Evolutionary conservation across 352 stramenopile species (phyloP).

Genomic region (Thalassiosira delicatula): DNA sequence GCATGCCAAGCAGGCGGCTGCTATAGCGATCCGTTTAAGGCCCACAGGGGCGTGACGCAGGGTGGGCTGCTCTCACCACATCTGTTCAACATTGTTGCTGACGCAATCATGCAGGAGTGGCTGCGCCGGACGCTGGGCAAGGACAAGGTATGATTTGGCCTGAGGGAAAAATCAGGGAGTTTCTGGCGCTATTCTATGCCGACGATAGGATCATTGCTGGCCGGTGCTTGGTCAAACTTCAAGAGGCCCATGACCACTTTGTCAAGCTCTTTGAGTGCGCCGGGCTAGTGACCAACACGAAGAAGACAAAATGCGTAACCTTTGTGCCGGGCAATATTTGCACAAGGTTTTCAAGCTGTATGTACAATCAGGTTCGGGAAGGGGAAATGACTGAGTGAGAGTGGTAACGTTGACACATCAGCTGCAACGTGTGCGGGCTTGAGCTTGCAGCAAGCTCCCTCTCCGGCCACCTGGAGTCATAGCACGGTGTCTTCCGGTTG

Average conservation of each 20-base stretch:
- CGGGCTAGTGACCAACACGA: neutral
- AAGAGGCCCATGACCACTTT: neutral
- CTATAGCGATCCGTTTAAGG: neutral
- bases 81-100: neutral
- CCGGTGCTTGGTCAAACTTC: neutral
- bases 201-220: neutral
- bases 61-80: neutral
- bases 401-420: neutral
- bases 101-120: neutral
- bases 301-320: neutral
- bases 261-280: neutral
- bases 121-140: neutral
- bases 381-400: neutral
- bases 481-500: neutral
- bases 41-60: neutral
- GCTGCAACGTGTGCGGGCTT: neutral
- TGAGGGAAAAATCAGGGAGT: neutral
- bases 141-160: neutral
- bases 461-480: neutral
- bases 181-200: neutral
- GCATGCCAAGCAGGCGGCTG: neutral
- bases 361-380: neutral
- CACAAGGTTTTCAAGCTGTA: neutral
- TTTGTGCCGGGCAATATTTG: neutral
- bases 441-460: neutral